These are phyloP conservation scores for Hanseniaspora meyeri DNA, from an alignment of 805 yeast species.

Conservation along the genomic window DNA sequence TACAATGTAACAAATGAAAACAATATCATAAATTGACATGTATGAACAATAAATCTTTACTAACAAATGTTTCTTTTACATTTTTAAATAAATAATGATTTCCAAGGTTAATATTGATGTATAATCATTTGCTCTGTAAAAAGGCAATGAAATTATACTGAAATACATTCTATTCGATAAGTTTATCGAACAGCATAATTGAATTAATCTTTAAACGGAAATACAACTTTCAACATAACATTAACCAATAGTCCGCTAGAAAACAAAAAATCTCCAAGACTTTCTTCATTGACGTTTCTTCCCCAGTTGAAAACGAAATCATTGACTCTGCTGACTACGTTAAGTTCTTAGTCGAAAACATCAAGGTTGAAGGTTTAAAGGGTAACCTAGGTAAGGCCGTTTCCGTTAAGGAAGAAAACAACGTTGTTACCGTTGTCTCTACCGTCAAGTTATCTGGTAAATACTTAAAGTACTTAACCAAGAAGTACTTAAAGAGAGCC, in stretches of 20 bases:
- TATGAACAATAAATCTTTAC: neutral
- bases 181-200: conserved; percentile 16
- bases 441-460: conserved; percentile 97
- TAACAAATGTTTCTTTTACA: neutral
- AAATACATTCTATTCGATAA: neutral
- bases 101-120: neutral
- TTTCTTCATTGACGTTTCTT: conserved; percentile 90
- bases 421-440: conserved; percentile 77
- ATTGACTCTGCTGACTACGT: conserved; percentile 96
- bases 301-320: conserved; percentile 95
- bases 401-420: conserved; percentile 79
- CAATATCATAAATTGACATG: neutral
- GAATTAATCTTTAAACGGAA: conserved; percentile 24
- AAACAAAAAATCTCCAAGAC: conserved; percentile 73
- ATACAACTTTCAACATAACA: conserved; percentile 36
- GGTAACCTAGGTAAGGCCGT: conserved; percentile 96
- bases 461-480: conserved; percentile 98
- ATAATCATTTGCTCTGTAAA: neutral
- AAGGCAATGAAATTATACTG: neutral
- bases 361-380: conserved; percentile 92
- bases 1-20: neutral
- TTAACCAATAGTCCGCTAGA: conserved; percentile 54
- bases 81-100: neutral
- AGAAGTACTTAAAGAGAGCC: conserved; percentile 99
- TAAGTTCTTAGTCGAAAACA: conserved; percentile 96